Evolutionary conservation across 495 filamentous ascomycete genomes (phyloP), one percentile per base, ranked within the genome.

Genomic region (Tuber melanosporum): DNA sequence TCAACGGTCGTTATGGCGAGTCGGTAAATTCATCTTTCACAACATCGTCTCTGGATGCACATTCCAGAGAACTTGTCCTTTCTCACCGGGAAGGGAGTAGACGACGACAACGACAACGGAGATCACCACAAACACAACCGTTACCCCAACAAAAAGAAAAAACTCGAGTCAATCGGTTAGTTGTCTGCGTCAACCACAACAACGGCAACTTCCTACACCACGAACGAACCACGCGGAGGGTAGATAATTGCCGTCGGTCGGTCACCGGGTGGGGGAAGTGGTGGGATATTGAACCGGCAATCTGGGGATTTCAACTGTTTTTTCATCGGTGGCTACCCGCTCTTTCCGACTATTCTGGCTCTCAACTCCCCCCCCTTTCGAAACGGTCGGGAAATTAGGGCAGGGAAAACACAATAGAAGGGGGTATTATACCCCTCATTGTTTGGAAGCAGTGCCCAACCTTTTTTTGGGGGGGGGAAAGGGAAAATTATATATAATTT

Each of bases 371-470:
- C n/a, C n/a, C 26, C 26, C 57, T 52, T 74, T 72, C 72, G 77
- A 66, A 71, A 75, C 78, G 17, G 39, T 79, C 70, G 73, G 72
- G 72, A 79, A 75, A 75, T 32, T 12, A 79, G 77, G 75, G 70
- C 75, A 45, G 72, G 42, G 17, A 36, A n/a, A 70, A 73, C 32
- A 44, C 42, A 20, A 41, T 17, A 57, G 62, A 42, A 41, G 26
- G 57, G 36, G 57, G 5, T 66, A 66, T 66, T 66, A 36, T 66
- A 66, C 57, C 57, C 49, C 57, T 66, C 57, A 66, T 66, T 12
- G 1, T 66, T 66, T 66, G 57, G 47, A 43, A 49, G 41, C 46
- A 22, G 69, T 39, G 15, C 69, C 76, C 41, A 46, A 71, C 74
- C 39, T 70, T 73, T 73, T 77, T 45, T 36, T 36, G 0, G 2